Evolutionary conservation across 2,329 filamentous ascomycete genomes (phyloP).

Genomic region (Pseudogymnoascus sp.): DNA sequence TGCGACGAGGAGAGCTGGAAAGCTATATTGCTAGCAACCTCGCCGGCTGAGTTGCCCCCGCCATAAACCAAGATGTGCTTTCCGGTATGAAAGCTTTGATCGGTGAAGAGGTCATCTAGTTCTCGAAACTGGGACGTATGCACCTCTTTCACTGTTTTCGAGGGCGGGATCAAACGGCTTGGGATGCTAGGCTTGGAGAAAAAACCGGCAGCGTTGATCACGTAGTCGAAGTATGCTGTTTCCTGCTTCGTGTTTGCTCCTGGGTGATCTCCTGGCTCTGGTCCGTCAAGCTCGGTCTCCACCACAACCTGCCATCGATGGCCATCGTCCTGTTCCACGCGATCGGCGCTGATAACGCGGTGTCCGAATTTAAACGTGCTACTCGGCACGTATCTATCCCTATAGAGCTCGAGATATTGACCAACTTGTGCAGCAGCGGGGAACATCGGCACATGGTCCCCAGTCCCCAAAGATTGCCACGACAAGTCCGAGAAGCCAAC

Average conservation of each 20-base stretch:
- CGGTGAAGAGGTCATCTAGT: neutral
- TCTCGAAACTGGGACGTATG: neutral
- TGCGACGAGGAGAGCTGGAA: constrained; percentile 34
- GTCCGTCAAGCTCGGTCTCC: neutral
- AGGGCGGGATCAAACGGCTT: neutral
- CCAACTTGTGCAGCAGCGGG: constrained; percentile 10
- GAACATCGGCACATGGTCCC: neutral
- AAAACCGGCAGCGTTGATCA: neutral
- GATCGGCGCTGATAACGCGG: neutral
- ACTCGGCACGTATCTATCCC: neutral
- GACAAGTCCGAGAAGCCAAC: constrained; percentile 15
- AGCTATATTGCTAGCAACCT: constrained; percentile 11
- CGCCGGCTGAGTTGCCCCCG: constrained; percentile 13
- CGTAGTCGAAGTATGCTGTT: neutral
- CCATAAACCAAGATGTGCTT: constrained; percentile 6
- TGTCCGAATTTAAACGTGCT: neutral
- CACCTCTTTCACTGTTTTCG: neutral
- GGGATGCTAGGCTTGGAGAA: neutral
- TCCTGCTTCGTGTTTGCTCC: neutral
- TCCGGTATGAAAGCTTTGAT: neutral
- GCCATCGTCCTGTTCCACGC: neutral
- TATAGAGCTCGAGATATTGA: constrained; percentile 12
- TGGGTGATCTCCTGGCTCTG: neutral
- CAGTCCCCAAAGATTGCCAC: neutral
- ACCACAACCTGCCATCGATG: neutral